Conservation (phyloP, 495 filamentous ascomycete species). For the Rostrohypoxylon terebratum region DNA sequence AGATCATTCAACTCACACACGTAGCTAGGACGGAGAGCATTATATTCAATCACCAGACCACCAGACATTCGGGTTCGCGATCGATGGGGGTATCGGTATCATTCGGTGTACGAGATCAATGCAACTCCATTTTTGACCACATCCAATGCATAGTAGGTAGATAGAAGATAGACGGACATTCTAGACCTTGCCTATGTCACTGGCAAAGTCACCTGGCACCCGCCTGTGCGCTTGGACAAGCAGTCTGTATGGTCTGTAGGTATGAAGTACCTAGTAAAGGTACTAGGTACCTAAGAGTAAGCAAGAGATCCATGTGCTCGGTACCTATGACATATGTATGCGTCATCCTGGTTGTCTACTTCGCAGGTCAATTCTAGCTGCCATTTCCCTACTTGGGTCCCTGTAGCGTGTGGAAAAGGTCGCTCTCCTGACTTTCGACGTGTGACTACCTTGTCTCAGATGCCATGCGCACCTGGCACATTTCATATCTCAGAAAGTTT, state of each 20-base stretch:
- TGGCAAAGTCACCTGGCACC: slow-evolving; percentile 10
- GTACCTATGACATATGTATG: too few relatives aligned
- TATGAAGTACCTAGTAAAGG: too few relatives aligned
- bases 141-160: too few relatives aligned
- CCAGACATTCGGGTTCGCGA: too few relatives aligned
- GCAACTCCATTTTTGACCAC: slow-evolving; percentile 28
- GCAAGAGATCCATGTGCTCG: too few relatives aligned
- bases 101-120: slow-evolving; percentile 16
- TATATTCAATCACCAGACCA: too few relatives aligned
- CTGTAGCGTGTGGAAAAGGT: slow-evolving; percentile 18
- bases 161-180: neutral
- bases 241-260: too few relatives aligned
- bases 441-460: slow-evolving; percentile 24
- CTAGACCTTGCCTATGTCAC: slow-evolving; percentile 1
- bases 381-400: neutral
- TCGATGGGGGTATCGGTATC: neutral
- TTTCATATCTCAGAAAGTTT: neutral
- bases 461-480: slow-evolving; percentile 9
- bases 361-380: neutral
- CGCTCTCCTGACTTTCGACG: slow-evolving; percentile 13
- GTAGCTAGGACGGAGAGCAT: too few relatives aligned
- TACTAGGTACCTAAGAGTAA: slow-evolving; percentile 13
- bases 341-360: neutral
- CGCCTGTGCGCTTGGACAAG: too few relatives aligned
- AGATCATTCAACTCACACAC: too few relatives aligned